phyloP scores from a whole-genome alignment of 306 rosid species.

The Prunus armeniaca region DNA sequence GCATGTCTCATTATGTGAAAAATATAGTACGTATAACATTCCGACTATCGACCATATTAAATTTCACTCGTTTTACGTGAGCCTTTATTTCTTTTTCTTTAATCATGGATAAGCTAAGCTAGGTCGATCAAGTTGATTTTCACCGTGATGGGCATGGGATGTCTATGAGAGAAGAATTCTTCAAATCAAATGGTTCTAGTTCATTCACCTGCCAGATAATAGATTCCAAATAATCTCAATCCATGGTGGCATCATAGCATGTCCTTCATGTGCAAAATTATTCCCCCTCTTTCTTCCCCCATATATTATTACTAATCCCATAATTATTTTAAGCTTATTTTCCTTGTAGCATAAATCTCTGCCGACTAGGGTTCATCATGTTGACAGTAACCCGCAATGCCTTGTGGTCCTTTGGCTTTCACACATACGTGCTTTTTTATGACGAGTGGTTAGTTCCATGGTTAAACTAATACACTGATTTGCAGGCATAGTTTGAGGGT shows the following conservation, averaged over 20 bases:
- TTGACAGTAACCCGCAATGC: constrained; percentile 35
- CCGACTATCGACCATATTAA: no score
- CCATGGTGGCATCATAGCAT: constrained; percentile 8
- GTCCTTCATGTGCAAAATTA: constrained; percentile 27
- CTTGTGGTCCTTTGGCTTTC: constrained; percentile 32
- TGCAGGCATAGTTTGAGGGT: constrained; percentile 55
- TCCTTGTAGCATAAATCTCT: constrained; percentile 48
- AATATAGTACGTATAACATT: no score
- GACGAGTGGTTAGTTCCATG: constrained; percentile 19
- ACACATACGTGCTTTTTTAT: constrained; percentile 42
- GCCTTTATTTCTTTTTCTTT: no score
- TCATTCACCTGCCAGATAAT: constrained; percentile 19
- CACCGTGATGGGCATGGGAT: neutral
- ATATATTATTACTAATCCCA: neutral
- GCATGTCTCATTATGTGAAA: no score
- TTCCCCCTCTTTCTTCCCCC: constrained; percentile 2
- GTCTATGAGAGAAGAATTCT: neutral
- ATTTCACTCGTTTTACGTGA: no score
- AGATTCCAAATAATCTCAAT: constrained; percentile 19
- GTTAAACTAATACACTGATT: constrained; percentile 35
- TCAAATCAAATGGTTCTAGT: constrained; percentile 4
- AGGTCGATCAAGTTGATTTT: neutral
- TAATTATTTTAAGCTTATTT: constrained; percentile 13
- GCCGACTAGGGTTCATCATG: constrained; percentile 51
- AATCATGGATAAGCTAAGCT: neutral